A percentile compares a stretch with the other conserved stretches of the same genome.
These are phyloP conservation scores for Ogataea degrootiae DNA, from an alignment of 805 yeast species.

Conservation along the genomic window DNA sequence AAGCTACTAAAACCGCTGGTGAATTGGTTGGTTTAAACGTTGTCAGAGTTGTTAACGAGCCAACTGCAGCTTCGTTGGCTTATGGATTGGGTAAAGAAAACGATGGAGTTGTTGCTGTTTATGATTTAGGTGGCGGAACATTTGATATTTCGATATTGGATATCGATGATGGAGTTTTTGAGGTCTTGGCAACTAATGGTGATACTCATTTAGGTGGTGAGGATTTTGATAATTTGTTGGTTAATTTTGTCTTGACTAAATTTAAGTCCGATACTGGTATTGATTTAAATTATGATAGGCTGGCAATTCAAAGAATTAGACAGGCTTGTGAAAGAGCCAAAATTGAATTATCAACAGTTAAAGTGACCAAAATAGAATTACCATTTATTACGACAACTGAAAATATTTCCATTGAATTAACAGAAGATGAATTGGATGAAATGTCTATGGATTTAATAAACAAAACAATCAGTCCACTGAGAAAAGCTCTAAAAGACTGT, in stretches of 20 bases:
- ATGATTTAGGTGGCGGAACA: conserved; percentile 97
- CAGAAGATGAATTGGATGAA: conserved; percentile 47
- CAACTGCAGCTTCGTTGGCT: conserved; percentile 88
- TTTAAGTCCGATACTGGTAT: conserved; percentile 70
- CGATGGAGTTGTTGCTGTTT: conserved; percentile 77
- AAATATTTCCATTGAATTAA: conserved; percentile 40
- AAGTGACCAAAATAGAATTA: conserved; percentile 67
- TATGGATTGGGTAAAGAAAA: conserved; percentile 78
- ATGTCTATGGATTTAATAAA: conserved; percentile 56
- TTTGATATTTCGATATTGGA: conserved; percentile 93
- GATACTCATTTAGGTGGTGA: conserved; percentile 91
- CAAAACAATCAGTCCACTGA: conserved; percentile 70
- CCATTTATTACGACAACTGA: conserved; percentile 64
- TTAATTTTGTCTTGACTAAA: conserved; percentile 70
- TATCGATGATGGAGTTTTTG: conserved; percentile 95
- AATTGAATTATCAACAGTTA: conserved; percentile 75
- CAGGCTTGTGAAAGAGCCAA: conserved; percentile 89
- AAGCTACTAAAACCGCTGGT: conserved; percentile 93
- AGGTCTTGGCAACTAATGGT: conserved; percentile 93
- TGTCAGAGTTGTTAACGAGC: conserved; percentile 80
- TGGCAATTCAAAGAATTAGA: conserved; percentile 81
- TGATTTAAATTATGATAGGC: conserved; percentile 59
- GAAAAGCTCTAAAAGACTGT: conserved; percentile 81
- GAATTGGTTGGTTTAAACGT: conserved; percentile 90
- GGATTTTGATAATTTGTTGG: conserved; percentile 80